Evolutionary conservation across 495 filamentous ascomycete genomes (phyloP), one percentile per base, ranked within the genome.

Genomic region (Daldinia childiae): DNA sequence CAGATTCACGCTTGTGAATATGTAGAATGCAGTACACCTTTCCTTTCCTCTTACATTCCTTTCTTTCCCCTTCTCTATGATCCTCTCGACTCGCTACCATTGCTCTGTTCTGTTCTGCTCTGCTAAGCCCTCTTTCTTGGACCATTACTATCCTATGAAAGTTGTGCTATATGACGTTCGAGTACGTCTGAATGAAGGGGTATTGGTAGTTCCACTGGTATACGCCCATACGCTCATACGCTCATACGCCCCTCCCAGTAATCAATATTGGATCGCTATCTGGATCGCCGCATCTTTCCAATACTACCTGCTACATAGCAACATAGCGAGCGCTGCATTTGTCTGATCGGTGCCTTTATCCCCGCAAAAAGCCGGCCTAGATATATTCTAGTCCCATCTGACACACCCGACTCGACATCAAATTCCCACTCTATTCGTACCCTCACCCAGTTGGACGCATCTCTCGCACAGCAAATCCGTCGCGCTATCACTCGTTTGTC

Each of bases 101-200:
- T 19, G 11, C 34, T 24, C 17, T 9, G 43, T 27, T 27, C 26
- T 27, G 8, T 9, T 36, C 32, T 36, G 34, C 34, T 48, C 17
- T 17, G 41, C 41, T 45, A 45, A 48, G 43, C 43, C 43, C n/a
- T 48, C 52, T 17, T 32, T 5, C 32, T 27, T 36, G 43, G 50
- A 21, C 34, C 32, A 29, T 36, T 41, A n/a, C 43, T 15, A 50
- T 62, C 17, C 27, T 32, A 19, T 51, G 51, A 14, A 45, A 32
- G 48, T 41, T 14, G 58, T 55, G 58, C 8, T 48, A 19, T 48
- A 48, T 48, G 43, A 48, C 50, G 50, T 58, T 36, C 11, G 38
- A 48, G 62, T 57, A 73, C 70, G 71, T 69, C 66, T 58, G 66
- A 73, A 69, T 63, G 69, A 69, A 73, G 45, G 45, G 70, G 56